These are phyloP conservation scores for Scedosporium aurantiacum DNA, from an alignment of 2,329 filamentous ascomycete species.

Conservation along the genomic window DNA sequence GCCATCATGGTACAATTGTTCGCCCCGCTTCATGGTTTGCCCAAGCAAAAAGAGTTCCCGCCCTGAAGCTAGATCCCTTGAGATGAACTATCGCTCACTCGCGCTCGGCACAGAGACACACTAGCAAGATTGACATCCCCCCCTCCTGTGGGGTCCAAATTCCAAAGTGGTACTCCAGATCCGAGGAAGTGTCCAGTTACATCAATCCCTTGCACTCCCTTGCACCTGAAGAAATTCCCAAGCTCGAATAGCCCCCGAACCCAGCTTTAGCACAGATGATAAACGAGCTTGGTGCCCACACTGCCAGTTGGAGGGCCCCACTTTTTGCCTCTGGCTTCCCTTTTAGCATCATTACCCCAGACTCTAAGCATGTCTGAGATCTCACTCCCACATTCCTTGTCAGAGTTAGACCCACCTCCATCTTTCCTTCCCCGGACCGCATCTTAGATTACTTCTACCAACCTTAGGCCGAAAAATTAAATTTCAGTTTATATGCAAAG, in stretches of 20 bases:
- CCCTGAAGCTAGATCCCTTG: background rate
- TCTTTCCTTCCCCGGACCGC: background rate
- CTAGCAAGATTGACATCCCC: background rate
- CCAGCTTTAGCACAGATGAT: background rate
- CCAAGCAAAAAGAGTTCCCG: background rate
- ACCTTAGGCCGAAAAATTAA: too few species aligned
- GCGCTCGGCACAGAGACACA: background rate
- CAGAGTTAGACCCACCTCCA: background rate
- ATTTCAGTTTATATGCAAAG: too few species aligned
- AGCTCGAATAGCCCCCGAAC: background rate
- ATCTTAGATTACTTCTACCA: background rate
- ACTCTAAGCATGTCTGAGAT: background rate
- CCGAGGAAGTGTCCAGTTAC: background rate
- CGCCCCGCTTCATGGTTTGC: background rate
- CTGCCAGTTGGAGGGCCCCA: background rate
- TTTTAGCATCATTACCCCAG: background rate
- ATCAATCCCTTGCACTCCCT: background rate
- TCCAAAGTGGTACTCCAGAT: background rate
- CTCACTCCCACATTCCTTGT: background rate
- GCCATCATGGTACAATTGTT: background rate
- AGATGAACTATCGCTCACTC: background rate
- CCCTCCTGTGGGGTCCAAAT: background rate
- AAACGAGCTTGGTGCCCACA: background rate
- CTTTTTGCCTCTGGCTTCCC: background rate
- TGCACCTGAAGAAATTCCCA: too few species aligned